phyloP scores from a whole-genome alignment of 228 moss, liverwort and hornwort genomes.

The Sphagnum fallax region DNA sequence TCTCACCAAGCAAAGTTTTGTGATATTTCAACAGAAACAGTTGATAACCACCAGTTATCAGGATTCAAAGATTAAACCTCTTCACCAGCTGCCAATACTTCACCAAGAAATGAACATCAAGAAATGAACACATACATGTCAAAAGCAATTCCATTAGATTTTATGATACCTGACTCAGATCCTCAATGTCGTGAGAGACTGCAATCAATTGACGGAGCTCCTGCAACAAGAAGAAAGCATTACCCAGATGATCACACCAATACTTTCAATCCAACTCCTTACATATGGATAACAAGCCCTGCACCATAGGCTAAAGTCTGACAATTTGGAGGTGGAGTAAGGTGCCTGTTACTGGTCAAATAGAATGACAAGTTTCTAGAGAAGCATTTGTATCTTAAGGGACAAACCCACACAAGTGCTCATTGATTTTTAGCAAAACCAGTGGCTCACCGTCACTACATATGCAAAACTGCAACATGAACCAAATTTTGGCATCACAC shows the following conservation, averaged over 20 bases:
- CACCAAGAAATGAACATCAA: not conserved
- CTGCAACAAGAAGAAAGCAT: slow-evolving; percentile 5
- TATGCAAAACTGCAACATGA: too few relatives aligned
- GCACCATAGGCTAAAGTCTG: not conserved
- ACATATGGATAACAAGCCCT: not conserved
- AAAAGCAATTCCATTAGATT: not conserved
- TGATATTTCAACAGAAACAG: too few relatives aligned
- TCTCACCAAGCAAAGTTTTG: too few relatives aligned
- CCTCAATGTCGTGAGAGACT: slow-evolving; percentile 34
- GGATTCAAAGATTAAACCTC: not conserved
- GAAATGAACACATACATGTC: not conserved
- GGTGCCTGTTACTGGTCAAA: too few relatives aligned
- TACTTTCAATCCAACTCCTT: not conserved
- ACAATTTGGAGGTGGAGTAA: too few relatives aligned
- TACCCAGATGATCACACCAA: not conserved
- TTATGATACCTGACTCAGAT: slow-evolving; percentile 38
- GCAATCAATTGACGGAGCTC: slow-evolving; percentile 45
- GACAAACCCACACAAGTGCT: too few relatives aligned
- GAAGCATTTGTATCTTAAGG: too few relatives aligned
- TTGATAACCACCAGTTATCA: not conserved
- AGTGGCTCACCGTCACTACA: too few relatives aligned
- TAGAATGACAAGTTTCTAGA: too few relatives aligned
- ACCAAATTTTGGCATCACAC: too few relatives aligned
- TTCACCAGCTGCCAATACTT: not conserved
- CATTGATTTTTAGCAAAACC: too few relatives aligned